Evolutionary conservation across 768 basidiomycete species (phyloP).

Genomic region (Lentinula detonsa): DNA sequence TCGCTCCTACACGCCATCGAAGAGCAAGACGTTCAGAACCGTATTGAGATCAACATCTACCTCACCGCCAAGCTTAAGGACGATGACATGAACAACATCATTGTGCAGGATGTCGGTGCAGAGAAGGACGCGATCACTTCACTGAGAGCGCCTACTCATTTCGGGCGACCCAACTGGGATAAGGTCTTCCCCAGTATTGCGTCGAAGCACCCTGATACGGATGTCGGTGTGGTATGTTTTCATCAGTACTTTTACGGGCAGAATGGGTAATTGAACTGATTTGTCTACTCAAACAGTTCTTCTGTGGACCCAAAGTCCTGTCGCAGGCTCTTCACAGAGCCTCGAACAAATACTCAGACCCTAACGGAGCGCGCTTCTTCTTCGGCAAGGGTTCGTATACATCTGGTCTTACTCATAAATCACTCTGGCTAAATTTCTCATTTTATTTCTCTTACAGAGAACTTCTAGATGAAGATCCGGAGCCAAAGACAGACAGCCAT

Average conservation of each 20-base stretch:
- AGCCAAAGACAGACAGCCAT: not conserved
- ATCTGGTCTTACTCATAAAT: not conserved
- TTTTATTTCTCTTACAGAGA: conserved; percentile 18
- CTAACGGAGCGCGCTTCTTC: conserved; percentile 79
- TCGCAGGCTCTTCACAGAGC: conserved; percentile 69
- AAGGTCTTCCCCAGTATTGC: conserved; percentile 65
- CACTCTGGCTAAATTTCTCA: not conserved
- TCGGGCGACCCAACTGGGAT: conserved; percentile 86
- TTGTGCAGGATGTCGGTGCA: conserved; percentile 89
- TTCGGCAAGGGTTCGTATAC: conserved; percentile 73
- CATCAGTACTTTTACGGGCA: not conserved
- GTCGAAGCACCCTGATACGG: conserved; percentile 82
- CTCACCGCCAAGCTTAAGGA: conserved; percentile 88
- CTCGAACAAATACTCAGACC: conserved; percentile 81
- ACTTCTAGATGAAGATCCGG: conserved; percentile 20
- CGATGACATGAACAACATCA: conserved; percentile 91
- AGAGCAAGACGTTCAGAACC: conserved; percentile 79
- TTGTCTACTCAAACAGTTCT: conserved; percentile 44
- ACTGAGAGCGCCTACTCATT: conserved; percentile 88
- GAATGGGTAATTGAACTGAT: not conserved
- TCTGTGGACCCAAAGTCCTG: conserved; percentile 77
- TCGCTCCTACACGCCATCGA: conserved; percentile 89
- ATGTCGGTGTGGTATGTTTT: conserved; percentile 76
- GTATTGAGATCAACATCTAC: conserved; percentile 93
- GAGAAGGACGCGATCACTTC: conserved; percentile 90